Conservation (phyloP, 768 basidiomycete genomes). For the Wakefieldia striispora region DNA sequence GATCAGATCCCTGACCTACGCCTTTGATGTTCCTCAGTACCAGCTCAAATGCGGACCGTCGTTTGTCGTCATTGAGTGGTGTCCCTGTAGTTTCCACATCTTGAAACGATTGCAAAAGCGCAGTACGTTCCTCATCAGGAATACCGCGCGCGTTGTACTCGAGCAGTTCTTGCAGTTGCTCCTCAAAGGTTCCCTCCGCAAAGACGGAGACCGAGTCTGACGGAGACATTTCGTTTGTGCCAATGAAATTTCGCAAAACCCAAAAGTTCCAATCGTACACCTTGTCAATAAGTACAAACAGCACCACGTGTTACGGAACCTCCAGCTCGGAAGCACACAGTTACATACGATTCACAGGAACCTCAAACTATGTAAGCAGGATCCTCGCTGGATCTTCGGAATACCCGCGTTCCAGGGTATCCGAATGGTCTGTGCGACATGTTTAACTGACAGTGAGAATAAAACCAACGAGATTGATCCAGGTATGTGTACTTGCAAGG, state of each 20-base stretch:
- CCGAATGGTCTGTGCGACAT: too few relatives aligned
- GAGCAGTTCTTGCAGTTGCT: slow-evolving; percentile 79
- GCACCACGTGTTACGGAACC: too few relatives aligned
- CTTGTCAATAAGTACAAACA: slow-evolving; percentile 21
- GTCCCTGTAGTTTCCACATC: slow-evolving; percentile 45
- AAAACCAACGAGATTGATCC: background rate
- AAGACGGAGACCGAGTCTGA: slow-evolving; percentile 82
- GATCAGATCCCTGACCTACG: slow-evolving; percentile 74
- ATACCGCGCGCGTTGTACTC: slow-evolving; percentile 66
- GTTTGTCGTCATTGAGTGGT: slow-evolving; percentile 52
- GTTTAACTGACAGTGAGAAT: background rate
- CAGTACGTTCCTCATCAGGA: slow-evolving; percentile 65
- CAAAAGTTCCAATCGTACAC: slow-evolving; percentile 3
- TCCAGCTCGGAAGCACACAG: too few relatives aligned
- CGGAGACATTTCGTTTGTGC: slow-evolving; percentile 48
- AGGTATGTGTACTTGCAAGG: background rate
- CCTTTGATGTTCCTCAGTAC: slow-evolving; percentile 62
- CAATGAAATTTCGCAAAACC: slow-evolving; percentile 8
- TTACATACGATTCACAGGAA: too few relatives aligned
- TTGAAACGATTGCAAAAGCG: slow-evolving; percentile 65
- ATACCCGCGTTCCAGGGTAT: too few relatives aligned
- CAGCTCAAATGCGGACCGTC: slow-evolving; percentile 55
- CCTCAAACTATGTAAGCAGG: too few relatives aligned
- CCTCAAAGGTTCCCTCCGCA: slow-evolving; percentile 85
- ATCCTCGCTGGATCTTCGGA: too few relatives aligned